Evolutionary conservation across 176 grass and related monocot species (phyloP).

Genomic region (Phyllostachys edulis): DNA sequence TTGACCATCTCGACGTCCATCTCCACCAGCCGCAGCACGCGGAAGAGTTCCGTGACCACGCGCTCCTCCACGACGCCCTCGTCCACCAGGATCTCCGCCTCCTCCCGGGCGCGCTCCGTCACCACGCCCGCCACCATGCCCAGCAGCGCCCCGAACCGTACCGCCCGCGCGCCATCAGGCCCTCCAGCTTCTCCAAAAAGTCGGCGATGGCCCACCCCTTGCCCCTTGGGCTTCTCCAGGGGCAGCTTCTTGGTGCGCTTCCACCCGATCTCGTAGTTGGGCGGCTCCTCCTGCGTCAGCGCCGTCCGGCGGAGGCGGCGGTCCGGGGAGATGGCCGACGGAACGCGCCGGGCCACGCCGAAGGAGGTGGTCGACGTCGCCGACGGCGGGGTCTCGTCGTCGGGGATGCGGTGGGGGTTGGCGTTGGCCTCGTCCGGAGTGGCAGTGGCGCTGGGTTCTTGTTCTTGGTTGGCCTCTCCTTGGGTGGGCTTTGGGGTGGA

Average conservation of each 20-base stretch:
- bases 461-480: constrained; percentile 27
- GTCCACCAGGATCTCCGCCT: constrained; percentile 59
- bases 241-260: constrained; percentile 73
- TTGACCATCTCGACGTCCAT: constrained; percentile 93
- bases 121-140: constrained; percentile 66
- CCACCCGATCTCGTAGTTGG: constrained; percentile 91
- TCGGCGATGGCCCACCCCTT: constrained; percentile 78
- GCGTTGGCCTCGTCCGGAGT: constrained; percentile 33
- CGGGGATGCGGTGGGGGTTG: constrained; percentile 39
- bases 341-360: constrained; percentile 44
- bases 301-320: constrained; percentile 15
- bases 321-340: constrained; percentile 55
- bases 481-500: constrained; percentile 6
- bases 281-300: constrained; percentile 61
- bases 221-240: constrained; percentile 67
- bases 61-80: constrained; percentile 76
- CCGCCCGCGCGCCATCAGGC: constrained; percentile 58
- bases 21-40: constrained; percentile 75
- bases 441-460: constrained; percentile 6
- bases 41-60: constrained; percentile 62
- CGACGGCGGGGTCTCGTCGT: constrained; percentile 45
- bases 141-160: constrained; percentile 60
- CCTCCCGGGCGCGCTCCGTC: constrained; percentile 70
- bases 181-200: constrained; percentile 80
- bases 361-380: constrained; percentile 52